These are phyloP conservation scores for Xerocomus spinulosus DNA, from an alignment of 768 basidiomycete genomes.

Conservation along the genomic window DNA sequence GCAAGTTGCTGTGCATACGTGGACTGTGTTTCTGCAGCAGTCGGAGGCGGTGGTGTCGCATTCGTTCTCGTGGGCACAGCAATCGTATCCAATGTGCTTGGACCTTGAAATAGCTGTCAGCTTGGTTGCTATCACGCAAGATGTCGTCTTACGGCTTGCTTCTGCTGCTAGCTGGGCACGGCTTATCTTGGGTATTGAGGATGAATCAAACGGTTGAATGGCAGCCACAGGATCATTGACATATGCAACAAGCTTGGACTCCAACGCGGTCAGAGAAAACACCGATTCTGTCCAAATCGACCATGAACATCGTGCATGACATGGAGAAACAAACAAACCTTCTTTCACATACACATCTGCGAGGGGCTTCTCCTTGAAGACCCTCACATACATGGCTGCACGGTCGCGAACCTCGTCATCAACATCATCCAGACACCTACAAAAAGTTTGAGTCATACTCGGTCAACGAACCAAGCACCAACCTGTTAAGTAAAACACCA, in stretches of 20 bases:
- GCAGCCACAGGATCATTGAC: constrained; percentile 76
- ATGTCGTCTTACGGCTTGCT: constrained; percentile 60
- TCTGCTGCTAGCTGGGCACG: constrained; percentile 88
- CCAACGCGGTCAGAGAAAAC: constrained; percentile 85
- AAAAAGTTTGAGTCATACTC: constrained; percentile 3
- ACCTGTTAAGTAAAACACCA: constrained; percentile 82
- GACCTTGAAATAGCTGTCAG: constrained; percentile 45
- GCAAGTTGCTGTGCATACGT: constrained; percentile 81
- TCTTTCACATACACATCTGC: constrained; percentile 89
- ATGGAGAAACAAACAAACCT: constrained; percentile 48
- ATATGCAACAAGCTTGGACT: constrained; percentile 90
- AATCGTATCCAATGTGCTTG: constrained; percentile 83
- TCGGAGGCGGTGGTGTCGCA: constrained; percentile 65
- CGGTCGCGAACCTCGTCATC: constrained; percentile 99
- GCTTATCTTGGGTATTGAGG: constrained; percentile 90
- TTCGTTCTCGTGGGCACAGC: constrained; percentile 61
- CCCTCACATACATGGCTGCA: constrained; percentile 88
- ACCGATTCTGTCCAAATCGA: constrained; percentile 68
- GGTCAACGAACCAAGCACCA: constrained; percentile 15
- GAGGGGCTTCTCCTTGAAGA: constrained; percentile 72
- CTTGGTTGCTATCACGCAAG: constrained; percentile 4
- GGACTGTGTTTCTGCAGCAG: constrained; percentile 84
- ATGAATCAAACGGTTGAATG: constrained; percentile 74
- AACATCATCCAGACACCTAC: constrained; percentile 89
- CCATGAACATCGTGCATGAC: not conserved